A percentile compares a stretch with the other conserved stretches of the same genome.
Evolutionary conservation across 1,139 yeast species (phyloP).

Genomic region (Kurtzmaniella quercitrusa): DNA sequence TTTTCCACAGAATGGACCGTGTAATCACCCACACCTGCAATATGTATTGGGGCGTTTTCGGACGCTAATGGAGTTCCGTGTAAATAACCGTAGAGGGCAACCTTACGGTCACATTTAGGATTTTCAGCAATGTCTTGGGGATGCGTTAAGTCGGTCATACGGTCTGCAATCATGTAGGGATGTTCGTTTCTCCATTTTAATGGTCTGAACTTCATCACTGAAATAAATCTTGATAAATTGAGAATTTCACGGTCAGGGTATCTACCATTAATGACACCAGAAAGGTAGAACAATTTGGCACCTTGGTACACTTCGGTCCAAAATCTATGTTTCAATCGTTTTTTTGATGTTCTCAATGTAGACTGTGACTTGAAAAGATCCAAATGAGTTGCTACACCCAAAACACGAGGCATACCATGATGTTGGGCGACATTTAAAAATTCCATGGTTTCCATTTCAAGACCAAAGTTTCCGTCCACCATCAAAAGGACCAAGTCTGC

Average conservation of each 20-base stretch:
- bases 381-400: conserved; percentile 94
- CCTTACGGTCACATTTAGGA: conserved; percentile 80
- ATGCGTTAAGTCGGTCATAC: conserved; percentile 94
- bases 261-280: conserved; percentile 96
- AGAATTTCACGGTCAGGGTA: conserved; percentile 96
- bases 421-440: conserved; percentile 93
- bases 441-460: conserved; percentile 99
- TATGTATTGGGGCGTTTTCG: conserved; percentile 76
- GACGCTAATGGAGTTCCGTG: conserved; percentile 88
- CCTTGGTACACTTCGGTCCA: conserved; percentile 99
- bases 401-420: conserved; percentile 97
- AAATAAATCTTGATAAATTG: conserved; percentile 85
- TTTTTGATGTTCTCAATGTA: conserved; percentile 87
- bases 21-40: conserved; percentile 95
- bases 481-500: conserved; percentile 87
- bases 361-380: conserved; percentile 90
- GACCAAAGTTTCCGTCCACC: conserved; percentile 96
- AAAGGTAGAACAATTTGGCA: conserved; percentile 88
- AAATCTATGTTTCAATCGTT: conserved; percentile 86
- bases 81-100: conserved; percentile 89
- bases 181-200: conserved; percentile 98
- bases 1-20: conserved; percentile 74
- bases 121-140: conserved; percentile 77
- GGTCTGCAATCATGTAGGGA: conserved; percentile 87
- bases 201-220: conserved; percentile 97